Conservation (phyloP, 257 asterid species). For the Nicotiana sylvestris region DNA sequence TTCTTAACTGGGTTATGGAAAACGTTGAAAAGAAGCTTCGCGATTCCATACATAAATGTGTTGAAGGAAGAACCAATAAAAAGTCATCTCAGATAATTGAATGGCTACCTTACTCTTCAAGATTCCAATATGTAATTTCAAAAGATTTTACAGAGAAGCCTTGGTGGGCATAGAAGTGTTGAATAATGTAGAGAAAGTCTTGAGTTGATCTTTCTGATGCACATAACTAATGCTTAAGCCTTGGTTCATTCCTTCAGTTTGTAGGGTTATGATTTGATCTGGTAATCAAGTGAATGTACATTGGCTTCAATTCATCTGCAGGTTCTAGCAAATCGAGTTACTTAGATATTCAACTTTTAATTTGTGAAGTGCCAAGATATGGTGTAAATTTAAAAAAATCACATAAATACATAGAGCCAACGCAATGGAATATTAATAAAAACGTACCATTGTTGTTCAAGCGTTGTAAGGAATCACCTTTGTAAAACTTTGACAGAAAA, state of each 20-base stretch:
- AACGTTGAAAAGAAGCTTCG: constrained; percentile 43
- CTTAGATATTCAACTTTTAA: neutral
- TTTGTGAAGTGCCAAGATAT: neutral
- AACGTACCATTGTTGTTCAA: too few relatives aligned
- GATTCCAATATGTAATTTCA: constrained; percentile 45
- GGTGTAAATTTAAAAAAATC: too few relatives aligned
- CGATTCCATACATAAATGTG: constrained; percentile 39
- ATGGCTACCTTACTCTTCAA: constrained; percentile 53
- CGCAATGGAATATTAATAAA: too few relatives aligned
- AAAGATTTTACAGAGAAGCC: constrained; percentile 44
- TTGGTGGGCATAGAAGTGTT: constrained; percentile 31
- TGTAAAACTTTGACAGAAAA: too few relatives aligned
- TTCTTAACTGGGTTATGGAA: constrained; percentile 40
- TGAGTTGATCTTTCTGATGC: neutral
- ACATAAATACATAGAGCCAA: neutral
- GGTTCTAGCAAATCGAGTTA: neutral
- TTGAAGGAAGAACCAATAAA: constrained; percentile 24
- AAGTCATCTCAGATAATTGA: constrained; percentile 40
- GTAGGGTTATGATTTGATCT: neutral
- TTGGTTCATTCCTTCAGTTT: constrained; percentile 13
- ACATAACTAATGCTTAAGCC: neutral
- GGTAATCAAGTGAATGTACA: neutral
- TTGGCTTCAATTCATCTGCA: neutral
- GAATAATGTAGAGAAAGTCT: neutral
- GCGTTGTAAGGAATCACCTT: too few relatives aligned